phyloP scores from a whole-genome alignment of 2,329 filamentous ascomycete species.

The Fusarium longipes region DNA sequence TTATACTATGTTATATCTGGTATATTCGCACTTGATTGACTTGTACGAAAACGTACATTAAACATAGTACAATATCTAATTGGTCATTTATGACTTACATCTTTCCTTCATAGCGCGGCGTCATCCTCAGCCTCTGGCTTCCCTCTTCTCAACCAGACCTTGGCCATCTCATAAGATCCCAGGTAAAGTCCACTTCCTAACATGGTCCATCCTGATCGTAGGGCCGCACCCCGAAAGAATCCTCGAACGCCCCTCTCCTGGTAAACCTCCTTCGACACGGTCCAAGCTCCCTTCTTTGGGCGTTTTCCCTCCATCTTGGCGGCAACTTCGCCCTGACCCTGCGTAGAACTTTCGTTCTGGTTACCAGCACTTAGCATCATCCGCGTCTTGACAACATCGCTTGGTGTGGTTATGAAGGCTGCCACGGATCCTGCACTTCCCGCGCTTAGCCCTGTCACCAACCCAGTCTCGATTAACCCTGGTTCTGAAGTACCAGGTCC shows the following conservation, averaged over 20 bases:
- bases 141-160: constrained; percentile 67
- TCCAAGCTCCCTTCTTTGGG: constrained; percentile 60
- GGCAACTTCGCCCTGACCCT: constrained; percentile 18
- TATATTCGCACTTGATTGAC: not conserved
- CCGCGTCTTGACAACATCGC: constrained; percentile 89
- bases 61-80: constrained; percentile 3
- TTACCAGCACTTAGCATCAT: constrained; percentile 79
- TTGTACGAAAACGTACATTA: not conserved
- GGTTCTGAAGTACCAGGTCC: constrained; percentile 40
- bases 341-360: constrained; percentile 3
- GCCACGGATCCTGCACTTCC: constrained; percentile 79
- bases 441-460: constrained; percentile 79
- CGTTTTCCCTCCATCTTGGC: constrained; percentile 44
- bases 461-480: constrained; percentile 71
- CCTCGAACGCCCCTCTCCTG: constrained; percentile 75
- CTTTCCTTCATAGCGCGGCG: constrained; percentile 33
- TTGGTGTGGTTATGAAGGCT: constrained; percentile 85
- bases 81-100: not conserved
- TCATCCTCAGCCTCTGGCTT: constrained; percentile 56
- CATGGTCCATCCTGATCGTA: constrained; percentile 84
- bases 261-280: constrained; percentile 74
- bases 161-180: constrained; percentile 85
- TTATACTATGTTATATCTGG: not conserved
- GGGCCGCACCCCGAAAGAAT: constrained; percentile 78
- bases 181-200: constrained; percentile 86